phyloP scores from a whole-genome alignment of 2,329 filamentous ascomycete genomes.

The Fusarium austroafricanum region DNA sequence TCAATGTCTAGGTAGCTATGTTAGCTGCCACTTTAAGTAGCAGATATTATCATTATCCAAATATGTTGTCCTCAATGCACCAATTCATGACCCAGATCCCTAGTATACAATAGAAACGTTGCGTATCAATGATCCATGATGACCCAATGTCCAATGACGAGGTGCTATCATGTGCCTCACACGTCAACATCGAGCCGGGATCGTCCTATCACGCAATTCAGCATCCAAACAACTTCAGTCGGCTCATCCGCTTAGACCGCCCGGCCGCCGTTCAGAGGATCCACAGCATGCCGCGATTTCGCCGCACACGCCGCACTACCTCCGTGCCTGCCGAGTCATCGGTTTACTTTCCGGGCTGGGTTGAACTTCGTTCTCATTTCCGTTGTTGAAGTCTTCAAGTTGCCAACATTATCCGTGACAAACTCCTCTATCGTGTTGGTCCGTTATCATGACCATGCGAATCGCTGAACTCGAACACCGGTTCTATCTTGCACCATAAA shows the following conservation, averaged over 20 bases:
- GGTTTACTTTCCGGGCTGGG: conserved; percentile 34
- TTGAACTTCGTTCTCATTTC: conserved; percentile 26
- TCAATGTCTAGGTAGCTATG: conserved; percentile 21
- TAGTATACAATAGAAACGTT: conserved; percentile 23
- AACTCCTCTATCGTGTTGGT: conserved; percentile 35
- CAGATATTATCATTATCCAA: conserved; percentile 38
- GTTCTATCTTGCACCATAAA: conserved; percentile 16
- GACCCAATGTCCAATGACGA: conserved; percentile 16
- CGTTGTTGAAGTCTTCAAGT: conserved; percentile 8
- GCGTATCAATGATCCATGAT: conserved; percentile 2
- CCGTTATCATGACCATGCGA: conserved; percentile 26
- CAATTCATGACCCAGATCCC: conserved; percentile 21
- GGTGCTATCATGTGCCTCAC: conserved; percentile 23
- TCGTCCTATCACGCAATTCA: conserved; percentile 44
- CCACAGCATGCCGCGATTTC: conserved; percentile 42
- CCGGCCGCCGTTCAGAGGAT: conserved; percentile 18
- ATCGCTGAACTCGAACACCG: conserved; percentile 9
- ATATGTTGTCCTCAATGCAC: conserved; percentile 15
- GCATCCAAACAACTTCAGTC: conserved; percentile 24
- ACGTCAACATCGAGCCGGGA: conserved; percentile 26
- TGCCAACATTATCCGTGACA: conserved; percentile 8
- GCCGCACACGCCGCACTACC: conserved; percentile 43
- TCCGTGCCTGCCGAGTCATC: conserved; percentile 38
- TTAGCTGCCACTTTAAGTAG: conserved; percentile 15
- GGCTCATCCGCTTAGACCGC: conserved; percentile 35